These are phyloP conservation scores for Cryptococcus hybrid DNA, from an alignment of 1,284 basidiomycete genomes.

Conservation along the genomic window DNA sequence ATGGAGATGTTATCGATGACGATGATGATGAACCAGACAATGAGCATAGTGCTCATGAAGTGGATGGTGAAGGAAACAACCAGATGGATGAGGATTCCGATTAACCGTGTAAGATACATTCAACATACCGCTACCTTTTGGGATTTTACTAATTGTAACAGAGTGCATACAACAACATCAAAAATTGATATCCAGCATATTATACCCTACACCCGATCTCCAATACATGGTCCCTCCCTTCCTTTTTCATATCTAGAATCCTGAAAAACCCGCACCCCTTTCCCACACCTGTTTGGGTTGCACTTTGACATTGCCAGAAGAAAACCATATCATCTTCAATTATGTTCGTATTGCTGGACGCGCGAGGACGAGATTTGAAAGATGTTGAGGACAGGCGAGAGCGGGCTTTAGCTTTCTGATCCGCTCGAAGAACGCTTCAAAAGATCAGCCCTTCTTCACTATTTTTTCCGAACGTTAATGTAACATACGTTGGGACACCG, in stretches of 20 bases:
- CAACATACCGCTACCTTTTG: background rate
- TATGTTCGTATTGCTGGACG: background rate
- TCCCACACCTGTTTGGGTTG: slow-evolving; percentile 70
- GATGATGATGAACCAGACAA: slow-evolving; percentile 42
- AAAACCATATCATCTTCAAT: slow-evolving; percentile 56
- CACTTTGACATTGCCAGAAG: slow-evolving; percentile 85
- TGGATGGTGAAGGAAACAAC: slow-evolving; percentile 18
- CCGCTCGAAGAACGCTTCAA: slow-evolving; percentile 46
- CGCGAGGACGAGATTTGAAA: background rate
- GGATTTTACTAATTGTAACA: background rate
- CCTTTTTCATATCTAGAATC: slow-evolving; percentile 69
- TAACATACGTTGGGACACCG: slow-evolving; percentile 61
- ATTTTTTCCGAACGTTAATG: no score
- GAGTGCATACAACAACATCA: background rate
- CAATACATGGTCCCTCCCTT: slow-evolving; percentile 59
- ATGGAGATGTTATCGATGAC: slow-evolving; percentile 35
- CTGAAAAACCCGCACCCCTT: slow-evolving; percentile 82
- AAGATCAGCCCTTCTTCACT: background rate
- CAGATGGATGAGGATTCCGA: slow-evolving; percentile 13
- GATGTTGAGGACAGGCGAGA: slow-evolving; percentile 12
- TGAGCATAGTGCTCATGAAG: slow-evolving; percentile 1
- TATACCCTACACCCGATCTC: slow-evolving; percentile 10
- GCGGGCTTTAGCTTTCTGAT: slow-evolving; percentile 49
- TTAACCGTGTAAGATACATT: background rate
- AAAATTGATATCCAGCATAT: slow-evolving; percentile 10